These are phyloP conservation scores for Flaveria robusta DNA, from an alignment of 129 eudicot genomes.

Conservation along the genomic window DNA sequence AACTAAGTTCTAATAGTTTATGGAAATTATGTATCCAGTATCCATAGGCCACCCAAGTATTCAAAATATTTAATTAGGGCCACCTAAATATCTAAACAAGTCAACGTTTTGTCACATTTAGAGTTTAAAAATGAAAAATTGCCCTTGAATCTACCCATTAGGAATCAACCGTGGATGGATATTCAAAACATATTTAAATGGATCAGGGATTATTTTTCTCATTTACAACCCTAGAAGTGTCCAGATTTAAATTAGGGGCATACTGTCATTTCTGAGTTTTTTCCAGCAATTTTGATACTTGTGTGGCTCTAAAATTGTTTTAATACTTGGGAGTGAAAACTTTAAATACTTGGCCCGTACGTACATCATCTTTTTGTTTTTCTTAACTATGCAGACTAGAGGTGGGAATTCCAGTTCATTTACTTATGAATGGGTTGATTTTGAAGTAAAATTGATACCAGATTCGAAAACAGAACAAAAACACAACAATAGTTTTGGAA, in stretches of 20 bases:
- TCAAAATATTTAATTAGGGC: not conserved
- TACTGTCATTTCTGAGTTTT: constrained; percentile 4
- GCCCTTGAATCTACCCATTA: not conserved
- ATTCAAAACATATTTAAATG: not conserved
- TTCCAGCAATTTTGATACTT: not conserved
- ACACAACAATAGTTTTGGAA: too few species aligned
- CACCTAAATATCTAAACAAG: not conserved
- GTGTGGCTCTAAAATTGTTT: too few species aligned
- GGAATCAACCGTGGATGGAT: not conserved
- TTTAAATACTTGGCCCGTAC: not conserved
- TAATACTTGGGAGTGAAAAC: too few species aligned
- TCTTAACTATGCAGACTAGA: not conserved
- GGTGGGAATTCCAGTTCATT: not conserved
- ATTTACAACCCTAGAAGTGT: not conserved
- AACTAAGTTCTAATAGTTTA: not conserved
- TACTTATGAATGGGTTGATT: not conserved
- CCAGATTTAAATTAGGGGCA: too few species aligned
- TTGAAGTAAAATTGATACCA: too few species aligned
- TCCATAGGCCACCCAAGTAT: not conserved
- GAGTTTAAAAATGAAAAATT: not conserved
- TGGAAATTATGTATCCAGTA: too few species aligned
- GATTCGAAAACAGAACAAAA: too few species aligned
- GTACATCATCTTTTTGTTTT: not conserved
- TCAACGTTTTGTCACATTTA: not conserved
- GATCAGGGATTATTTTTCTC: not conserved